Evolutionary conservation across 805 yeast species (phyloP).

Genomic region (Zygosaccharomyces kombuchaensis): DNA sequence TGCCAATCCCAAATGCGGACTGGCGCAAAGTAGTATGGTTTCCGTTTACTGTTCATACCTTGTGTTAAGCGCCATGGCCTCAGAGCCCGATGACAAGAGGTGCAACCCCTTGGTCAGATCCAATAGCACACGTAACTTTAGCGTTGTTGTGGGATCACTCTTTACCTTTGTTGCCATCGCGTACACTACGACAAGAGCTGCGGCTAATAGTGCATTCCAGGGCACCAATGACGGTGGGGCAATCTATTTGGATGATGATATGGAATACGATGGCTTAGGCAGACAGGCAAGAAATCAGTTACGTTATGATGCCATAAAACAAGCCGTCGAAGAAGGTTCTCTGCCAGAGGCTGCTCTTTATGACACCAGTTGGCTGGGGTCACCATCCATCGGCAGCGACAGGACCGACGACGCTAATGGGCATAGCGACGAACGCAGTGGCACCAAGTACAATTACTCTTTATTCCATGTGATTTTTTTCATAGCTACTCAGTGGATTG

Average conservation of each 20-base stretch:
- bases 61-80: slow-evolving; percentile 86
- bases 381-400: slow-evolving; percentile 29
- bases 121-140: slow-evolving; percentile 82
- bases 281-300: slow-evolving; percentile 54
- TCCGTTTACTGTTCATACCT: slow-evolving; percentile 88
- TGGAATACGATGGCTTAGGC: slow-evolving; percentile 43
- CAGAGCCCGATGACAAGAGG: slow-evolving; percentile 90
- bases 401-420: slow-evolving; percentile 37
- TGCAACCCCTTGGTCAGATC: slow-evolving; percentile 93
- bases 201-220: slow-evolving; percentile 68
- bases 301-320: slow-evolving; percentile 82
- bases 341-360: slow-evolving; percentile 86
- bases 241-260: slow-evolving; percentile 29
- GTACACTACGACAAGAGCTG: slow-evolving; percentile 95
- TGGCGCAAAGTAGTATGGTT: slow-evolving; percentile 96
- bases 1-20: slow-evolving; percentile 88
- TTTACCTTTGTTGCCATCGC: slow-evolving; percentile 95
- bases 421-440: slow-evolving; percentile 54
- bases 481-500: slow-evolving; percentile 95
- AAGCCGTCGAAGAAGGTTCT: slow-evolving; percentile 95
- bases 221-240: slow-evolving; percentile 38
- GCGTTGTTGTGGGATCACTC: slow-evolving; percentile 83
- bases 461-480: slow-evolving; percentile 88
- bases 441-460: slow-evolving; percentile 78
- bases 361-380: slow-evolving; percentile 59